Conservation (phyloP, 2,329 filamentous ascomycete species). For the Xylaria sp. region DNA sequence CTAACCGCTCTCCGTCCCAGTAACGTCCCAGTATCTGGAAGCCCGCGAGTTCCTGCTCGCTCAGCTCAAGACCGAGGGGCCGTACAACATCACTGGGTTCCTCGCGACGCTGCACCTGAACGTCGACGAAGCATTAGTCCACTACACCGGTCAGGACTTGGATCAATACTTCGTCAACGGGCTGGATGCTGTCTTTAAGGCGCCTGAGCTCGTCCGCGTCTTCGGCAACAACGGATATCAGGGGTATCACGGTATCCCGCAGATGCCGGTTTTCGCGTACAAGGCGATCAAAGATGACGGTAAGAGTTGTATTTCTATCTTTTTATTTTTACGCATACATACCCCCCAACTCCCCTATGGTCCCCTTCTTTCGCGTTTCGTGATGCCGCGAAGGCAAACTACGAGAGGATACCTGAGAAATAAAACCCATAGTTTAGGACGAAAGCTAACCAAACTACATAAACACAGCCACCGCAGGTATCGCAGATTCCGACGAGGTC, state of each 20-base stretch:
- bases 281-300: not conserved
- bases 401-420: not conserved
- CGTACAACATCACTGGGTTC: not conserved
- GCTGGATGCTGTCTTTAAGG: not conserved
- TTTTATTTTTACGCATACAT: not conserved
- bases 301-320: not conserved
- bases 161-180: constrained; percentile 4
- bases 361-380: not conserved
- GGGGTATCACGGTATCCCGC: not conserved
- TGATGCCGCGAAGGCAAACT: not conserved
- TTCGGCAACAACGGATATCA: not conserved
- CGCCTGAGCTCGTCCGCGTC: not conserved
- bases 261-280: constrained; percentile 1
- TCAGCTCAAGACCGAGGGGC: not conserved
- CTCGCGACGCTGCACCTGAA: not conserved
- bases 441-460: not conserved
- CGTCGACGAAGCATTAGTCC: not conserved
- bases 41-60: constrained; percentile 6
- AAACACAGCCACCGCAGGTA: not conserved
- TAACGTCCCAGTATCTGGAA: constrained; percentile 12
- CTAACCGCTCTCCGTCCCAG: not conserved
- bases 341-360: not conserved
- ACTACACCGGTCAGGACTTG: not conserved
- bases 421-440: not conserved
- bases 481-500: constrained; percentile 7